Evolutionary conservation across 1,284 basidiomycete species (phyloP).

Genomic region (Sporisorium exsertum): DNA sequence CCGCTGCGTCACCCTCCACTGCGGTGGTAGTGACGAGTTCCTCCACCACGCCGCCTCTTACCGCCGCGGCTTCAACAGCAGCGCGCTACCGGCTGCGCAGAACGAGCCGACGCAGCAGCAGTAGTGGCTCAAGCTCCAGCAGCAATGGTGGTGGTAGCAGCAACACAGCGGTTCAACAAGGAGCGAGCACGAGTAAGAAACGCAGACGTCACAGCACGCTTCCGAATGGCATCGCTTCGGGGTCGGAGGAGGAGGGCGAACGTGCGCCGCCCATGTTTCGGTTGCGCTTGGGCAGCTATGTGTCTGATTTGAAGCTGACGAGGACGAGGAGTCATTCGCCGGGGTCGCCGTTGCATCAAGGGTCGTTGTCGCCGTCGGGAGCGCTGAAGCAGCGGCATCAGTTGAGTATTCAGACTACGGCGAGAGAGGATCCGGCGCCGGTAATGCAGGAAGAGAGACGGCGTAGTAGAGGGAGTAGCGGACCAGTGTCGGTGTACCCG

Average conservation of each 20-base stretch:
- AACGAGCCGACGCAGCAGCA: conserved; percentile 21
- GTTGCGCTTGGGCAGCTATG: conserved; percentile 29
- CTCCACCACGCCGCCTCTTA: conserved; percentile 3
- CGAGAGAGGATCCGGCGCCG: neutral
- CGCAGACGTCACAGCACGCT: conserved; percentile 35
- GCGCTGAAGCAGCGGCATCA: conserved; percentile 18
- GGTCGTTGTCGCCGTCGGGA: conserved; percentile 11
- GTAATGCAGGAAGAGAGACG: neutral
- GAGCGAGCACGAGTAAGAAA: conserved; percentile 9
- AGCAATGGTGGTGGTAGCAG: neutral
- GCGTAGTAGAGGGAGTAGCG: neutral
- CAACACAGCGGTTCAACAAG: neutral
- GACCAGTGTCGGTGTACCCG: neutral
- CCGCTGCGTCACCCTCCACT: neutral
- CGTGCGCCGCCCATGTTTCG: conserved; percentile 22
- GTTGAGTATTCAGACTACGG: conserved; percentile 19
- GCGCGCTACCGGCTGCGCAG: conserved; percentile 17
- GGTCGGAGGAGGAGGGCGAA: conserved; percentile 36
- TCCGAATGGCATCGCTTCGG: conserved; percentile 17
- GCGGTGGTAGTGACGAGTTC: neutral
- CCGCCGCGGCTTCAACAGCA: neutral
- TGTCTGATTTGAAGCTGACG: conserved; percentile 19
- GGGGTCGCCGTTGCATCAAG: conserved; percentile 4
- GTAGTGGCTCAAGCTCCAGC: conserved; percentile 5
- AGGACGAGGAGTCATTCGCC: conserved; percentile 18